Conservation (phyloP, 768 basidiomycete species). For the Kondoa subrosea region DNA sequence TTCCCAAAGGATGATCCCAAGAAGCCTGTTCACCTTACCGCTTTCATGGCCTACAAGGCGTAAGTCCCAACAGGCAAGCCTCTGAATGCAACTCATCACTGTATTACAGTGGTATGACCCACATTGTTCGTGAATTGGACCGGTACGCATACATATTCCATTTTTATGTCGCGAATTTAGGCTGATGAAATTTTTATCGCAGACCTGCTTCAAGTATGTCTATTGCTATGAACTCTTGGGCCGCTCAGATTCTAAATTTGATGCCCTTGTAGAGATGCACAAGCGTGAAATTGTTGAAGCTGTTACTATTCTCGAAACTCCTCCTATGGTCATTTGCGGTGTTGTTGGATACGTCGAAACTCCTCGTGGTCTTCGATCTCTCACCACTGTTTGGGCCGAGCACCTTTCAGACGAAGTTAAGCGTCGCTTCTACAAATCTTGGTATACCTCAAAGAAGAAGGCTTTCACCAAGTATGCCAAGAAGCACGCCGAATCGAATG, state of each 20-base stretch:
- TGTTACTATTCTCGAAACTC: conserved; percentile 86
- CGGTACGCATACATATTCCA: conserved; percentile 34
- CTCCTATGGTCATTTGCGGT: conserved; percentile 89
- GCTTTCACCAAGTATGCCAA: conserved; percentile 99
- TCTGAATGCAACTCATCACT: too few species aligned
- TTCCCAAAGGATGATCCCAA: conserved; percentile 99
- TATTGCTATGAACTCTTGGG: background rate
- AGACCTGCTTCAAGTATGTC: conserved; percentile 82
- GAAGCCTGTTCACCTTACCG: conserved; percentile 96
- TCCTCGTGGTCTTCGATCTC: conserved; percentile 91
- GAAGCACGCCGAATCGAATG: conserved; percentile 89
- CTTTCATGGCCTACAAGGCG: conserved; percentile 97
- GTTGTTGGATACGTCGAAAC: conserved; percentile 99
- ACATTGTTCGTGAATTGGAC: conserved; percentile 96
- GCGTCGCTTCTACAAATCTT: conserved; percentile 72
- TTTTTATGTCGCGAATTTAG: background rate
- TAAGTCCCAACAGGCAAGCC: too few species aligned
- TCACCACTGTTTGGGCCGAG: conserved; percentile 92
- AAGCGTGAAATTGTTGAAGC: conserved; percentile 99
- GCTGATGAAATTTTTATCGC: background rate
- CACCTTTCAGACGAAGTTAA: conserved; percentile 96
- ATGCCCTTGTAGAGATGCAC: conserved; percentile 70
- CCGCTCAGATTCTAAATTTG: background rate
- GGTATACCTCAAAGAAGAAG: conserved; percentile 99
- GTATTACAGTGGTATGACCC: conserved; percentile 63